Evolutionary conservation across 2,329 filamentous ascomycete species (phyloP), one percentile per base, ranked within the genome.

Genomic region (Metarhizium sp.): DNA sequence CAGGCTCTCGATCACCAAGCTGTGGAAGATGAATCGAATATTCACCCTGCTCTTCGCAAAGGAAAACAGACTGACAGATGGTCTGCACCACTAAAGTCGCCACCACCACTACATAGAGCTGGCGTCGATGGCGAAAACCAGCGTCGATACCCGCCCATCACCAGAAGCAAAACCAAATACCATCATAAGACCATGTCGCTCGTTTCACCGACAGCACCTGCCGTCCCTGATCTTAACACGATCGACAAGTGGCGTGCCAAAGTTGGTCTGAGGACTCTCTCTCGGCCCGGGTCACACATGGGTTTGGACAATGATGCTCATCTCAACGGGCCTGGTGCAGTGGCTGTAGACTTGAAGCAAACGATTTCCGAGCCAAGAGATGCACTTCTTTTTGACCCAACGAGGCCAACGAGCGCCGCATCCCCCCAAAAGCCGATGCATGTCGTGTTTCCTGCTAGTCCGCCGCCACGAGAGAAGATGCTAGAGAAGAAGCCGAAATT

Each of bases 91-190:
- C 59, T 68, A 34, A 67, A 67, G 52, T 59, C 62, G 6, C 58
- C 59, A 4, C 59, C 63, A 16, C 60, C 59, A 16, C 58, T 60
- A 7, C 38, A 50, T 14, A 57, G 40, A n/a, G 14, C 38, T 7
- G 47, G 10, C 4, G 11, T 43, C 5, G 64, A 62, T 34, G 56
- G 61, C 2, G 66, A 69, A 5, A 62, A 63, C 46, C 59, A 62
- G 2, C 62, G 68, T 52, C 62, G 66, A 1, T 73, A 73, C 38
- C 71, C 71, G 1, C 71, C 71, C 7, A 73, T 72, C 50, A 67
- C 71, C 1, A 65, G 69, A 30, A 65, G 67, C n/a, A 67, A 63
- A 30, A 65, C 67, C n/a, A 67, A 63, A 25, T 57, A 52, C 2
- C 59, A 64, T 0, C 58, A 58, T 4, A 67, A 65, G 50, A 61